Evolutionary conservation across 306 rosid genomes (phyloP), one percentile per base, ranked within the genome.

Genomic region (Betula pendula): DNA sequence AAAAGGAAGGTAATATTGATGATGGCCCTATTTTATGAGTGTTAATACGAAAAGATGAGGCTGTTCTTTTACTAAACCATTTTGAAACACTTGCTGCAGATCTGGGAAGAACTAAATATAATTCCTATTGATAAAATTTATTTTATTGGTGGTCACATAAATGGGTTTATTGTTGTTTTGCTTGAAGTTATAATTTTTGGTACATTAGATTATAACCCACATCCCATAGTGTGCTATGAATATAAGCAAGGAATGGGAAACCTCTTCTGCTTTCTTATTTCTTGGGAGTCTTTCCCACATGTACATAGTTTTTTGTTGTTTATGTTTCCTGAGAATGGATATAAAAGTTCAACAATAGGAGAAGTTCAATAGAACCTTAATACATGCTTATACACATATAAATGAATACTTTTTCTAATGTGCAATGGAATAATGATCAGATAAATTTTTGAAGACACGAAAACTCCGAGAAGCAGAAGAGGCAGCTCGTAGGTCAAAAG

Each of bases 381-480:
- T 55, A 47, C 22, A 60, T 68, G 50, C 10, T 6, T 65, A 5
- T 71, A 24, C 35, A 14, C 66, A 42, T 47, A 47, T 16, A 75
- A n/a, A 33, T 62, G 70, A 56, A 15, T 51, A 48, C 72, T 63
- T 58, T 8, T 58, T 25, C 0, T 71, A 15, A 40, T 56, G 38
- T 19, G 7, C 33, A 50, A 16, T 76, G 44, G 65, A 55, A 49
- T 63, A 60, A 10, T 73, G 49, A 70, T 24, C 91, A 95, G 98
- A 90, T 75, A 95, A 95, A 63, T 79, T 56, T 60, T 87, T 92
- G 73, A 95, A 92, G 87, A 95, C 97, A 65, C 88, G 91, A 49
- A 92, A 89, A 80, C 58, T 95, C 63, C 87, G 91, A 78, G 96
- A 90, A 80, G 96, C 98, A 71, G 98, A 95, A 81, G 85, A 81